phyloP scores from a whole-genome alignment of 1,139 yeast genomes.

The Yamadazyma sp. region DNA sequence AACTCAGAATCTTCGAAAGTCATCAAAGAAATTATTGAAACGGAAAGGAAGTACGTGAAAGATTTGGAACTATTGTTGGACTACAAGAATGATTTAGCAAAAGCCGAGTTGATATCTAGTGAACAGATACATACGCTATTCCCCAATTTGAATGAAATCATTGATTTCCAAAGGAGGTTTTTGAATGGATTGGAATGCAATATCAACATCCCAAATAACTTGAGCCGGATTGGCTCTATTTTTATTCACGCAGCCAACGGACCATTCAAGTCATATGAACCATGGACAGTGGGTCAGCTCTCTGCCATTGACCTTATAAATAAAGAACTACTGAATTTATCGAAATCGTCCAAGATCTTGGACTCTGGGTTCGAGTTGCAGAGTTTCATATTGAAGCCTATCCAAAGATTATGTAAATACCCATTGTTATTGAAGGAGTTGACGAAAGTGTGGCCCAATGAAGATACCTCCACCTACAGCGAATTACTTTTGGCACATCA shows the following conservation, averaged over 20 bases:
- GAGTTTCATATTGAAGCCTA: constrained; percentile 87
- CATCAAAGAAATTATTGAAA: constrained; percentile 78
- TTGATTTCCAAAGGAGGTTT: constrained; percentile 91
- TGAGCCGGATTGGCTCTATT: constrained; percentile 85
- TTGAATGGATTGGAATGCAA: constrained; percentile 88
- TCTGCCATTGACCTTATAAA: constrained; percentile 81
- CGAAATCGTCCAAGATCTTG: constrained; percentile 58
- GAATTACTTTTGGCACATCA: constrained; percentile 72
- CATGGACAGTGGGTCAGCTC: constrained; percentile 84
- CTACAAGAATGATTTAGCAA: constrained; percentile 68
- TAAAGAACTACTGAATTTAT: constrained; percentile 58
- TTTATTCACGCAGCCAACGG: constrained; percentile 76
- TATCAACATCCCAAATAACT: constrained; percentile 67
- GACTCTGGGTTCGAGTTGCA: constrained; percentile 90
- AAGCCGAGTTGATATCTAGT: constrained; percentile 66
- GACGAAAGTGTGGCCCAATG: constrained; percentile 44
- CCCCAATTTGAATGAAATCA: constrained; percentile 81
- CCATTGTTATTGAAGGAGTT: constrained; percentile 81
- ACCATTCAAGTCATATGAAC: constrained; percentile 86
- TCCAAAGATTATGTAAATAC: constrained; percentile 91
- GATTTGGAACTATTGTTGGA: constrained; percentile 73
- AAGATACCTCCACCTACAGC: constrained; percentile 49
- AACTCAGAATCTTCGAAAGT: constrained; percentile 70
- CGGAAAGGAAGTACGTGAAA: constrained; percentile 90
- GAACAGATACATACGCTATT: constrained; percentile 81